Evolutionary conservation across 2,329 filamentous ascomycete species (phyloP).

Genomic region (Remersonia thermophila): DNA sequence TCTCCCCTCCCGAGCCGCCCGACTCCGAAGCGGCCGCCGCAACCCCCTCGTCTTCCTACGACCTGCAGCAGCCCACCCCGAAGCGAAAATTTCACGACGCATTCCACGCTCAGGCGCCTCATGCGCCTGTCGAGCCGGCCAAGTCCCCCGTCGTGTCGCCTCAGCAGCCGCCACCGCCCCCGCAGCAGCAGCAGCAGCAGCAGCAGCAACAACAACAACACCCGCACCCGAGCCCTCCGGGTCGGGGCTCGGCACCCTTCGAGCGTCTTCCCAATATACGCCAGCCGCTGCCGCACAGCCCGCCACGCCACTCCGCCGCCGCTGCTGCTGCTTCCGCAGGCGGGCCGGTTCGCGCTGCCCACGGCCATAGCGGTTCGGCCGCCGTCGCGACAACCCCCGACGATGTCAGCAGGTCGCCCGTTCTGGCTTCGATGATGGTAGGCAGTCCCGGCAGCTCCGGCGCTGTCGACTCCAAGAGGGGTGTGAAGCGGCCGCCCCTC

Average conservation of each 20-base stretch:
- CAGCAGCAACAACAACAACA: neutral
- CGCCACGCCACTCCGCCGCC: conserved; percentile 12
- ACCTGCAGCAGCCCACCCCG: conserved; percentile 22
- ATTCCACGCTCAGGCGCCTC: conserved; percentile 21
- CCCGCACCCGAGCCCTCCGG: conserved; percentile 8
- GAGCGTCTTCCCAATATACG: conserved; percentile 13
- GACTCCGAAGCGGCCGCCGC: conserved; percentile 23
- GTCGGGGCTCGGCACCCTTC: conserved; percentile 2
- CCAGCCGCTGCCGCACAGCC: conserved; percentile 18
- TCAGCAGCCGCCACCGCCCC: neutral
- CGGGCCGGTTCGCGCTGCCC: conserved; percentile 3
- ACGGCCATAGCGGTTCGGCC: no score
- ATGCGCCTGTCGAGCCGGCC: conserved; percentile 19
- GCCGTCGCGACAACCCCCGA: conserved; percentile 5
- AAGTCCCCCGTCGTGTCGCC: conserved; percentile 17
- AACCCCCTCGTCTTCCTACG: conserved; percentile 2
- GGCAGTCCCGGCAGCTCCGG: conserved; percentile 18
- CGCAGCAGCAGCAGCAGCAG: conserved; percentile 9
- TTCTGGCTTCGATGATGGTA: conserved; percentile 22
- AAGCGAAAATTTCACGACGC: conserved; percentile 27
- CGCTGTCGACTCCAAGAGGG: conserved; percentile 26
- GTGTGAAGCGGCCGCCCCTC: conserved; percentile 41
- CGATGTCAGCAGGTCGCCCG: conserved; percentile 15
- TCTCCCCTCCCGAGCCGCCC: conserved; percentile 33
- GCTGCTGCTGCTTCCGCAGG: conserved; percentile 7